These are phyloP conservation scores for Cladosporium phlei DNA, from an alignment of 2,329 filamentous ascomycete species.

Conservation along the genomic window DNA sequence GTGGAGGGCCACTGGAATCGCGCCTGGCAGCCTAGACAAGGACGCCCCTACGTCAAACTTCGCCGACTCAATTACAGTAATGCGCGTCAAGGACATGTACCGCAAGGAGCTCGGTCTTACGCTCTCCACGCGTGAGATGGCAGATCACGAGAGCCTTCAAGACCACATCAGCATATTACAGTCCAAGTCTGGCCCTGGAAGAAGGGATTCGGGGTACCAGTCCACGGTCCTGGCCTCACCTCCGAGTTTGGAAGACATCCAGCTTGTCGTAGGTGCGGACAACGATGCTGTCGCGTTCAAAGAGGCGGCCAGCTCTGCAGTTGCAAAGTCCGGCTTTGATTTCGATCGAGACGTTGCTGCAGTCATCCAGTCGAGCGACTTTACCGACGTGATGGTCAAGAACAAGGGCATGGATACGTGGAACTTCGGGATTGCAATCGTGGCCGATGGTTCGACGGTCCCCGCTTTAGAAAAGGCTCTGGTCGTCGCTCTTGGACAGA, in stretches of 20 bases:
- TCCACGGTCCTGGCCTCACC: no score
- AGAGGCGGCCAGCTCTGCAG: neutral
- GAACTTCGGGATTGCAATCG: conserved; percentile 3
- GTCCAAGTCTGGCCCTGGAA: neutral
- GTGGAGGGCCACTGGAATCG: neutral
- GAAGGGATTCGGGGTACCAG: neutral
- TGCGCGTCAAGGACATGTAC: conserved; percentile 12
- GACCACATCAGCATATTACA: neutral
- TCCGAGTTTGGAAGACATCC: neutral
- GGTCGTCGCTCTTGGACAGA: neutral
- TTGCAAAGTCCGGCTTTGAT: neutral
- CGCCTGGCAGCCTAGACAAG: neutral
- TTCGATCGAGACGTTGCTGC: neutral
- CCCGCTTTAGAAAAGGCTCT: neutral
- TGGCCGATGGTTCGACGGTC: conserved; percentile 1
- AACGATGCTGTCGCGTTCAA: neutral
- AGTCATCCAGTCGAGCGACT: conserved; percentile 5
- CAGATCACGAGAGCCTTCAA: neutral
- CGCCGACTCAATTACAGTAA: conserved; percentile 13
- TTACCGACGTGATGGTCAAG: neutral
- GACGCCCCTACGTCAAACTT: conserved; percentile 12
- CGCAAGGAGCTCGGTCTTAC: neutral
- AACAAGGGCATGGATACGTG: conserved; percentile 2
- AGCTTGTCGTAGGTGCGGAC: neutral
- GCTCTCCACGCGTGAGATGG: neutral